A percentile compares a stretch with the other conserved stretches of the same genome.
phyloP scores from a whole-genome alignment of 2,329 filamentous ascomycete genomes.

The Hypoxylon sp. region DNA sequence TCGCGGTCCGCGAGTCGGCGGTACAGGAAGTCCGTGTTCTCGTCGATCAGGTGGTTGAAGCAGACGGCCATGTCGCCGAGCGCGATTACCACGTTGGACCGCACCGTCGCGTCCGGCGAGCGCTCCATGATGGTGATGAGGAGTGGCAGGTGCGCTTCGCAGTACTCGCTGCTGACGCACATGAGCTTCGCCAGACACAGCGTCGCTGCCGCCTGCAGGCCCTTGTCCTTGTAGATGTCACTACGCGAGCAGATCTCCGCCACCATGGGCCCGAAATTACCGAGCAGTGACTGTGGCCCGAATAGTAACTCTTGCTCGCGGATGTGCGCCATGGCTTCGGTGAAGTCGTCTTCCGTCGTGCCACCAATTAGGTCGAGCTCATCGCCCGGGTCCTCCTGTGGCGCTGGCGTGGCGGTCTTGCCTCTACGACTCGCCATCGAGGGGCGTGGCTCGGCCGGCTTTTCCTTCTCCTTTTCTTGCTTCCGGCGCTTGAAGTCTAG shows the following conservation, averaged over 20 bases:
- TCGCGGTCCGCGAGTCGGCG: constrained; percentile 89
- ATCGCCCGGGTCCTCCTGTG: constrained; percentile 74
- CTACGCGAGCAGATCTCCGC: constrained; percentile 95
- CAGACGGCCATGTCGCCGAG: constrained; percentile 99
- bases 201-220: constrained; percentile 90
- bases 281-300: constrained; percentile 82
- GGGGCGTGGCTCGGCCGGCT: constrained; percentile 50
- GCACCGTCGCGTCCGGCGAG: constrained; percentile 88
- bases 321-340: constrained; percentile 84
- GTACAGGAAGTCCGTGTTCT: constrained; percentile 98
- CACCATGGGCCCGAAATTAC: constrained; percentile 89
- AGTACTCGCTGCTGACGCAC: constrained; percentile 98
- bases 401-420: constrained; percentile 48
- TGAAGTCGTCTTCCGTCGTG: constrained; percentile 94
- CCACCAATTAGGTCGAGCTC: constrained; percentile 97
- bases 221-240: constrained; percentile 87
- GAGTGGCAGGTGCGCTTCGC: constrained; percentile 88
- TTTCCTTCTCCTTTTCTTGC: constrained; percentile 81
- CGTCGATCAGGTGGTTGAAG: constrained; percentile 99
- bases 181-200: constrained; percentile 97
- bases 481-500: constrained; percentile 98
- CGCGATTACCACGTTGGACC: constrained; percentile 95
- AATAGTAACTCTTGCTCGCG: constrained; percentile 83
- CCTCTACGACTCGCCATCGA: constrained; percentile 45
- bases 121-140: constrained; percentile 98